phyloP scores from a whole-genome alignment of 23 red algal genomes.

The Chondrus crispus region DNA sequence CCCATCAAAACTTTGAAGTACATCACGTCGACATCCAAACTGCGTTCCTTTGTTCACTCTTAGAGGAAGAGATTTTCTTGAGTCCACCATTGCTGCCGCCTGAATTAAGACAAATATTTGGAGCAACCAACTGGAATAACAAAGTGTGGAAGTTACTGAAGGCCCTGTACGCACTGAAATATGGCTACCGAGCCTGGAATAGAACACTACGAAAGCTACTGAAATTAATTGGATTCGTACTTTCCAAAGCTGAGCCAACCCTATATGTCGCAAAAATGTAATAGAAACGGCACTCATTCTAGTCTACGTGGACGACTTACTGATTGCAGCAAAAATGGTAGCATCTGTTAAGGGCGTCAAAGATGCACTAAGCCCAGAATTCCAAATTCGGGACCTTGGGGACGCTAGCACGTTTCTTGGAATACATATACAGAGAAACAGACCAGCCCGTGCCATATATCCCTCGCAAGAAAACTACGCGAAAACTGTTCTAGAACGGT shows the following conservation, averaged over 20 bases:
- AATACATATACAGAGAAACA: not conserved
- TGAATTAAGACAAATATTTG: not conserved
- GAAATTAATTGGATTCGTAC: not conserved
- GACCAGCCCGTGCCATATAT: not conserved
- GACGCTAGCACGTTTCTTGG: not conserved
- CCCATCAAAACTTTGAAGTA: not conserved
- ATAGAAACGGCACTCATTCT: not conserved
- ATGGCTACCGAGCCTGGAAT: not conserved
- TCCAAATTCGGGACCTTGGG: not conserved
- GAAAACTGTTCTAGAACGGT: not conserved
- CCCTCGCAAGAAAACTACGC: not conserved
- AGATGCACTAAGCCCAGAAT: not conserved
- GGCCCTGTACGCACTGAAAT: not conserved
- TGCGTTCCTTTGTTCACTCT: not conserved
- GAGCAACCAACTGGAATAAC: not conserved
- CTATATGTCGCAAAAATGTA: not conserved
- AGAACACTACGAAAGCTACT: not conserved
- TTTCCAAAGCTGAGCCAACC: not conserved
- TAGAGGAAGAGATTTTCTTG: not conserved
- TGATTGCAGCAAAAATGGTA: not conserved
- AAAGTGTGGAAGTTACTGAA: not conserved
- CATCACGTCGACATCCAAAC: not conserved
- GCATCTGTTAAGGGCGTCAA: not conserved
- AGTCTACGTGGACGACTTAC: conserved; percentile 10
- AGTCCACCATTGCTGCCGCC: not conserved